phyloP scores from a whole-genome alignment of 192 early-diverging fungal species.

The Coemansia sp. region DNA sequence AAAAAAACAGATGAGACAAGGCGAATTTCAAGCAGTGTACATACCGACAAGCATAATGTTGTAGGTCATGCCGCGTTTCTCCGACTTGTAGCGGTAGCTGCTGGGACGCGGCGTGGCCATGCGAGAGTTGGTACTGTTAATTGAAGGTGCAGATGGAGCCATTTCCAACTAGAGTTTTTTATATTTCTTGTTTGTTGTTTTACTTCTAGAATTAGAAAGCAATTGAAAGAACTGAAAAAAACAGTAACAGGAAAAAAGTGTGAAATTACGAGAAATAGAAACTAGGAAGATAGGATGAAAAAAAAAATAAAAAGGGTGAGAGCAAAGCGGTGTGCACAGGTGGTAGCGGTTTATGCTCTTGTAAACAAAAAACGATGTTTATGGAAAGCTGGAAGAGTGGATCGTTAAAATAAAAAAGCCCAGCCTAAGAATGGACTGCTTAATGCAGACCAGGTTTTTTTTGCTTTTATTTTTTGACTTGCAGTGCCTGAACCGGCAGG shows the following conservation, averaged over 20 bases:
- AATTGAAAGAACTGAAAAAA: not conserved
- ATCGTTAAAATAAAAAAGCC: not conserved
- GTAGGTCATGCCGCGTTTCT: slow-evolving; percentile 96
- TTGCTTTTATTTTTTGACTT: not conserved
- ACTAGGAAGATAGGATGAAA: slow-evolving; percentile 5
- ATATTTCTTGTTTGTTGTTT: not conserved
- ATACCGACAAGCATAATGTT: slow-evolving; percentile 97
- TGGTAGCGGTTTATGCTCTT: too few species aligned
- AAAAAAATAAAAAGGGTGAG: slow-evolving; percentile 2
- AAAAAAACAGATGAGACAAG: not conserved
- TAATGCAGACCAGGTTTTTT: not conserved
- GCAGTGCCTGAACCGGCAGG: not conserved
- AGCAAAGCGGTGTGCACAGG: not conserved
- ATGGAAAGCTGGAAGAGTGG: not conserved
- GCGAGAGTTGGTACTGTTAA: slow-evolving; percentile 49
- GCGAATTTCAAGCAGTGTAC: slow-evolving; percentile 11
- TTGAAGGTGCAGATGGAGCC: slow-evolving; percentile 55
- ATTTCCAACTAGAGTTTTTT: slow-evolving; percentile 16
- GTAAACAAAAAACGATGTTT: too few species aligned
- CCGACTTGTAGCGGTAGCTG: slow-evolving; percentile 82
- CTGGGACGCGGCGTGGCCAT: slow-evolving; percentile 54
- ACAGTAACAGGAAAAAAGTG: slow-evolving; percentile 7
- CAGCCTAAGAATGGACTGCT: not conserved
- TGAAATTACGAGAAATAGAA: not conserved
- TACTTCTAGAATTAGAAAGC: not conserved